phyloP scores from a whole-genome alignment of 2,329 filamentous ascomycete genomes.

The Conoideocrella luteorostrata region DNA sequence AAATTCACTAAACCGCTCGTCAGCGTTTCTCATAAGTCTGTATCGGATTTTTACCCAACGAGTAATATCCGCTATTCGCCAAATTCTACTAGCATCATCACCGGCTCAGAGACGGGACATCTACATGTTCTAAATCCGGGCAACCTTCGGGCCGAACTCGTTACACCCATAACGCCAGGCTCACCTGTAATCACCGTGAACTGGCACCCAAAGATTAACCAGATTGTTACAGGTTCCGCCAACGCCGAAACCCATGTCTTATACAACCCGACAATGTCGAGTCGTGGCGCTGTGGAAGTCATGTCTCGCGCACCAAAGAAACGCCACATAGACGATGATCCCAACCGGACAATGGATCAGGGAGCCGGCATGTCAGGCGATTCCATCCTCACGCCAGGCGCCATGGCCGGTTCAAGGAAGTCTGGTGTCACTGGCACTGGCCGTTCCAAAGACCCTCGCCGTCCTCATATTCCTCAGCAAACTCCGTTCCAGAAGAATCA shows the following conservation, averaged over 20 bases:
- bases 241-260: constrained; percentile 86
- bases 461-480: constrained; percentile 75
- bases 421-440: constrained; percentile 74
- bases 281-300: constrained; percentile 74
- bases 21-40: constrained; percentile 71
- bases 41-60: constrained; percentile 74
- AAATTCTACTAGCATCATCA: constrained; percentile 76
- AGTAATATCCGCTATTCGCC: constrained; percentile 88
- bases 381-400: constrained; percentile 65
- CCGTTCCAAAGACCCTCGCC: constrained; percentile 66
- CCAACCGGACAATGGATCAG: constrained; percentile 77
- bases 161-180: constrained; percentile 82
- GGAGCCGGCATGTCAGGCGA: constrained; percentile 77
- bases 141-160: constrained; percentile 75
- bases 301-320: constrained; percentile 93
- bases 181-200: constrained; percentile 75
- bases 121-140: constrained; percentile 92
- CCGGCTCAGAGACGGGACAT: constrained; percentile 78
- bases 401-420: constrained; percentile 43
- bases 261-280: constrained; percentile 81
- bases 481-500: constrained; percentile 90
- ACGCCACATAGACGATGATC: constrained; percentile 90
- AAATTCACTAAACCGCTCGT: constrained; percentile 91
- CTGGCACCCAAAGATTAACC: constrained; percentile 94
- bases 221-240: constrained; percentile 89